A percentile compares a stretch with the other conserved stretches of the same genome.
Evolutionary conservation across 176 grass and related monocot genomes (phyloP).

Genomic region (Miscanthus lutarioriparius): DNA sequence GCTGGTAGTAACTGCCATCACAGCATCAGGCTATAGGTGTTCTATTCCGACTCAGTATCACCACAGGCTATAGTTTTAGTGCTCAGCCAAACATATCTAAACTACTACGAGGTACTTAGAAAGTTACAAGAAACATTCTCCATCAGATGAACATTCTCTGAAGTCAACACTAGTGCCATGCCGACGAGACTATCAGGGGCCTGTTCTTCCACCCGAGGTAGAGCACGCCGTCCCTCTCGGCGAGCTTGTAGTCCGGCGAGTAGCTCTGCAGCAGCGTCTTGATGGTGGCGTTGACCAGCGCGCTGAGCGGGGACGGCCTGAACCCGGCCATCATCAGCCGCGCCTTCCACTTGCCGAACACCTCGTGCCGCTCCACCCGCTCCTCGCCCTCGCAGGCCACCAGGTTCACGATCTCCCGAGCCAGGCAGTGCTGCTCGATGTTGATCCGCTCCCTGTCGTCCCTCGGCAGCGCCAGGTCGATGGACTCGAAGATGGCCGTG

Average conservation of each 20-base stretch:
- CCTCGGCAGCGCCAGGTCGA: slow-evolving; percentile 70
- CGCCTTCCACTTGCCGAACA: slow-evolving; percentile 90
- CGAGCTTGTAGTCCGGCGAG: slow-evolving; percentile 73
- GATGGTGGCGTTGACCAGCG: slow-evolving; percentile 81
- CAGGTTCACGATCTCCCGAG: slow-evolving; percentile 84
- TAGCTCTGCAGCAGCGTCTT: slow-evolving; percentile 82
- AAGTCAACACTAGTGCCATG: slow-evolving; percentile 65
- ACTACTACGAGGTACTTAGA: background rate
- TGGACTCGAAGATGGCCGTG: slow-evolving; percentile 86
- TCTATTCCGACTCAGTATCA: slow-evolving; percentile 11
- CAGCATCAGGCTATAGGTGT: slow-evolving; percentile 36
- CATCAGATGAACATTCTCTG: slow-evolving; percentile 24
- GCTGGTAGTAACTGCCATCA: slow-evolving; percentile 17
- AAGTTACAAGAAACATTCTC: background rate
- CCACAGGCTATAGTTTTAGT: background rate
- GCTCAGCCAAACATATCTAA: slow-evolving; percentile 19
- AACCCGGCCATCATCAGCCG: slow-evolving; percentile 87
- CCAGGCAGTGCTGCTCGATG: slow-evolving; percentile 96
- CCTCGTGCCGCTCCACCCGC: slow-evolving; percentile 79
- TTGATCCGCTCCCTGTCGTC: slow-evolving; percentile 70
- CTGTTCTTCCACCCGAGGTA: slow-evolving; percentile 92
- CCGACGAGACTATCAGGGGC: slow-evolving; percentile 73
- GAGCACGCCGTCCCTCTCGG: slow-evolving; percentile 74
- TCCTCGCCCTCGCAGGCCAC: slow-evolving; percentile 86
- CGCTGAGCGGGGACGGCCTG: slow-evolving; percentile 70